Conservation (phyloP, 2,329 filamentous ascomycete species). For the Sporothrix pseudoabietina region DNA sequence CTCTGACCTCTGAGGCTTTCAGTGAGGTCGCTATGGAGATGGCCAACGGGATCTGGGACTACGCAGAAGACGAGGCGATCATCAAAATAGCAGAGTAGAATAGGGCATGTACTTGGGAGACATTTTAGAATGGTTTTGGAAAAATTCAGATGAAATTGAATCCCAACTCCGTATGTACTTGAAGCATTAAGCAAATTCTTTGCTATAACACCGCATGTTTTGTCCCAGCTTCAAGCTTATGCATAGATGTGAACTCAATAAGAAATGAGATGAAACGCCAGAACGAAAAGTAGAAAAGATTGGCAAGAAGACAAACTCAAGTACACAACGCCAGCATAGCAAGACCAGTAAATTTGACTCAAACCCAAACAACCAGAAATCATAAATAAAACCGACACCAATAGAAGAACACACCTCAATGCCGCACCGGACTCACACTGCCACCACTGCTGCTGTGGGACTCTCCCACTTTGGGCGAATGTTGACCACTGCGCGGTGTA, state of each 20-base stretch:
- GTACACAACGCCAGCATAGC: background rate
- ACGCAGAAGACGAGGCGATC: background rate
- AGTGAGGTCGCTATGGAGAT: background rate
- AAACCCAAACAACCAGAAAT: background rate
- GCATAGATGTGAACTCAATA: no score
- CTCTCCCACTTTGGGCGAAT: conserved; percentile 16
- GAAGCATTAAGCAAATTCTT: background rate
- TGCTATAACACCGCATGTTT: no score
- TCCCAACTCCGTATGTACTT: background rate
- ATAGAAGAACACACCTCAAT: background rate
- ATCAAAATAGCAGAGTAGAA: background rate
- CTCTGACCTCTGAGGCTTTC: background rate
- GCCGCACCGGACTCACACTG: background rate
- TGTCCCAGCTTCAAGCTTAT: no score
- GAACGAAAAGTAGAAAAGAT: background rate
- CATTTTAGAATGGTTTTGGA: no score
- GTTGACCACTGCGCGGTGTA: background rate
- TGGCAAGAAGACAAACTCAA: background rate
- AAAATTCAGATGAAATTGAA: background rate
- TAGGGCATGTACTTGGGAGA: no score
- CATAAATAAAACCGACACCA: background rate
- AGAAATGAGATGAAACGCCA: background rate
- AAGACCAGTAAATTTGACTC: background rate
- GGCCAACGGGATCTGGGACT: conserved; percentile 3
- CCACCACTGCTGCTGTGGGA: conserved; percentile 26